These are phyloP conservation scores for Syzygium grande DNA, from an alignment of 345 rosid genomes.

Conservation along the genomic window DNA sequence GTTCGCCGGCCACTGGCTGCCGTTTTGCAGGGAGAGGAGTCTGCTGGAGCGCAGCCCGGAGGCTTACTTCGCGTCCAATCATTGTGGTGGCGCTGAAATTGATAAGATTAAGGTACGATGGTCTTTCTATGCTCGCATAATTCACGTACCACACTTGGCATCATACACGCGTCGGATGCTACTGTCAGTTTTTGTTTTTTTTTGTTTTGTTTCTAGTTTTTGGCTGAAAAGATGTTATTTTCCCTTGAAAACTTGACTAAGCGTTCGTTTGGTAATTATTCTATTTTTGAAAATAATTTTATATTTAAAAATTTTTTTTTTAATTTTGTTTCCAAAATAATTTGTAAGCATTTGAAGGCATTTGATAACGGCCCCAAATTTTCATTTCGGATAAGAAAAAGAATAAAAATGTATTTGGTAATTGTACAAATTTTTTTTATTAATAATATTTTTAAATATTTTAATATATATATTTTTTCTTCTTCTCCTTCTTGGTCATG, in stretches of 20 bases:
- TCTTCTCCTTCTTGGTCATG: too few relatives aligned
- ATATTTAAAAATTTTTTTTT: too few relatives aligned
- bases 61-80: slow-evolving; percentile 36
- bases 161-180: neutral
- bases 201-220: neutral
- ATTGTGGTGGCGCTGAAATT: slow-evolving; percentile 7
- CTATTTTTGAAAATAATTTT: too few relatives aligned
- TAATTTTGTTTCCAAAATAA: too few relatives aligned
- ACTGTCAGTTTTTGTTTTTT: neutral
- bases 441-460: too few relatives aligned
- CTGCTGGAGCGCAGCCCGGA: slow-evolving; percentile 43
- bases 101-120: slow-evolving; percentile 41
- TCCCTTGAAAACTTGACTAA: neutral
- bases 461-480: too few relatives aligned
- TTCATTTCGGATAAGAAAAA: too few relatives aligned
- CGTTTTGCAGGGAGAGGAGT: slow-evolving; percentile 45
- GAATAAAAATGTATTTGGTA: too few relatives aligned
- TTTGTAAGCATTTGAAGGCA: too few relatives aligned
- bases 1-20: slow-evolving; percentile 67
- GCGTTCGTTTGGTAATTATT: too few relatives aligned
- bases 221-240: neutral
- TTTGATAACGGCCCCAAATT: too few relatives aligned
- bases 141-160: neutral
- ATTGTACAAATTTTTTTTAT: too few relatives aligned
- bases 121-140: neutral